Evolutionary conservation across 345 rosid genomes (phyloP).

Genomic region (Mercurialis annua): DNA sequence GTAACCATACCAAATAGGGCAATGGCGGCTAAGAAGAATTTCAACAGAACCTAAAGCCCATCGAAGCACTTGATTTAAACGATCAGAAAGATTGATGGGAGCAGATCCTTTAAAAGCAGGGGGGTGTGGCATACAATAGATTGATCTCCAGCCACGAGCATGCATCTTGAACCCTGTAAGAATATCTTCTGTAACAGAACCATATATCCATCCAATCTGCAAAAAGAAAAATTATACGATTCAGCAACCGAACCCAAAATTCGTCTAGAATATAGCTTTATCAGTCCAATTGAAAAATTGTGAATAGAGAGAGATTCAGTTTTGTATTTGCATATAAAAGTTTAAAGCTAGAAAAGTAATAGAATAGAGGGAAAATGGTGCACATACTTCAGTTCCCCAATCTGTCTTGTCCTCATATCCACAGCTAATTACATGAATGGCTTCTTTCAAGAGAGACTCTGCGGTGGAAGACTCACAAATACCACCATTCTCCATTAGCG

Average conservation of each 20-base stretch:
- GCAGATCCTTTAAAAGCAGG: constrained; percentile 48
- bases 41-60: constrained; percentile 47
- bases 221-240: constrained; percentile 8
- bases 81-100: constrained; percentile 44
- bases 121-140: constrained; percentile 41
- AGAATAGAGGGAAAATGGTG: not conserved
- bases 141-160: constrained; percentile 44
- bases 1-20: constrained; percentile 42
- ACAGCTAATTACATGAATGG: constrained; percentile 46
- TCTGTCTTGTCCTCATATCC: constrained; percentile 49
- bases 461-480: constrained; percentile 37
- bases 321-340: not conserved
- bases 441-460: constrained; percentile 39
- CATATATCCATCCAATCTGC: constrained; percentile 46
- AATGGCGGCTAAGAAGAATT: constrained; percentile 43
- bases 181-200: constrained; percentile 43
- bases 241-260: no score
- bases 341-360: no score
- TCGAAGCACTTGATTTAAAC: constrained; percentile 44
- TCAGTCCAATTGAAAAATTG: not conserved
- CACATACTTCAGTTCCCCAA: constrained; percentile 43
- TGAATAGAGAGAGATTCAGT: not conserved
- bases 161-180: constrained; percentile 46
- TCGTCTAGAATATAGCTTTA: no score
- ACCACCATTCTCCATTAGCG: constrained; percentile 44